Evolutionary conservation across 116 monocot species (phyloP).

Genomic region (Trichopus zeylanicus): DNA sequence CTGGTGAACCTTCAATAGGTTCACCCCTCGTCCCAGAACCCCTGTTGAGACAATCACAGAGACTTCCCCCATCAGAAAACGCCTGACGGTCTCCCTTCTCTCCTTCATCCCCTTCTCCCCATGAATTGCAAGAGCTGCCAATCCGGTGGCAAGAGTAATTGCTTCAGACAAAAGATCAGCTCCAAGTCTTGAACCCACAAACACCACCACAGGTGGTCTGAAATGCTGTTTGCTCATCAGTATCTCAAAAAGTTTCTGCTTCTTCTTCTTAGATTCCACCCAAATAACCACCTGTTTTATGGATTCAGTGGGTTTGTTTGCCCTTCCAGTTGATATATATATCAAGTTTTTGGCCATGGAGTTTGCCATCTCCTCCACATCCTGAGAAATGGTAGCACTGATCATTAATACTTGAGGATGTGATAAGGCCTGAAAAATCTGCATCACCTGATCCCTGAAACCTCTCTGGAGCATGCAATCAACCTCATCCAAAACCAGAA

Average conservation of each 20-base stretch:
- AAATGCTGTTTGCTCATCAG: constrained; percentile 70
- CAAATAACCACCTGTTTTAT: constrained; percentile 79
- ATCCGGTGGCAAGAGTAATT: constrained; percentile 50
- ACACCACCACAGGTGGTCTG: constrained; percentile 60
- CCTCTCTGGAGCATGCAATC: constrained; percentile 80
- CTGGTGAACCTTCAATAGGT: constrained; percentile 58
- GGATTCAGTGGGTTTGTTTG: constrained; percentile 38
- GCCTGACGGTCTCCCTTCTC: constrained; percentile 64
- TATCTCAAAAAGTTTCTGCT: constrained; percentile 80
- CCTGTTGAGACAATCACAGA: constrained; percentile 77
- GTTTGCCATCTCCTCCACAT: constrained; percentile 56
- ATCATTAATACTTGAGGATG: constrained; percentile 73
- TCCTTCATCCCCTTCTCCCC: constrained; percentile 87
- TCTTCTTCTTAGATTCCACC: constrained; percentile 82
- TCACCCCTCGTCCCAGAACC: constrained; percentile 70
- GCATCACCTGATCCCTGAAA: constrained; percentile 79
- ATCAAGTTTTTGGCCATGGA: constrained; percentile 47
- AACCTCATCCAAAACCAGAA: constrained; percentile 79
- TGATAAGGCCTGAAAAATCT: constrained; percentile 63
- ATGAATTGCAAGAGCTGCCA: constrained; percentile 70
- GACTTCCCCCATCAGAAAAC: constrained; percentile 64
- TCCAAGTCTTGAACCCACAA: constrained; percentile 78
- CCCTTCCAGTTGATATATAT: constrained; percentile 34
- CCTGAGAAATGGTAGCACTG: constrained; percentile 63
- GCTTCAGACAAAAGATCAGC: constrained; percentile 78